phyloP scores from a whole-genome alignment of 169 alveolate species.

The Plasmodium gallinaceum region DNA sequence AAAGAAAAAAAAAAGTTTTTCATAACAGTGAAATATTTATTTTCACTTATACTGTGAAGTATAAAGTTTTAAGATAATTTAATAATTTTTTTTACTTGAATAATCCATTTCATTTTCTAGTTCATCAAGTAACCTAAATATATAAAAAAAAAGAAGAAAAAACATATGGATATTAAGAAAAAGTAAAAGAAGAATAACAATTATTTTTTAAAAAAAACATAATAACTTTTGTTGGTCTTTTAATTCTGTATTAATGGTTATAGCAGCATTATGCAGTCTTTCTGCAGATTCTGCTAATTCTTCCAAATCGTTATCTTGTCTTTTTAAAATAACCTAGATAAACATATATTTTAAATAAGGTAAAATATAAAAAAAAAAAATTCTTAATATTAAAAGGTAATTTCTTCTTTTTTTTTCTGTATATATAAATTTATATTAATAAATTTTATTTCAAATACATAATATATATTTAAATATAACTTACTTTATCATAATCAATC shows the following conservation, averaged over 20 bases:
- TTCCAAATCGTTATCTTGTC: constrained; percentile 82
- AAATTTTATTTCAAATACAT: neutral
- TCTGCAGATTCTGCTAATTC: constrained; percentile 82
- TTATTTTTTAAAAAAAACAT: neutral
- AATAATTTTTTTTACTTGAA: constrained; percentile 36
- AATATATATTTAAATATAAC: neutral
- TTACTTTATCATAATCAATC: constrained; percentile 42
- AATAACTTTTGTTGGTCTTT: constrained; percentile 79
- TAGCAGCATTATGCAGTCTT: constrained; percentile 80
- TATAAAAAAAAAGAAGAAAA: constrained; percentile 7
- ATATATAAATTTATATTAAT: constrained; percentile 2
- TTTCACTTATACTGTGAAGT: too few relatives aligned
- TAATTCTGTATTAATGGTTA: constrained; percentile 81
- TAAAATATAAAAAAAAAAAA: too few relatives aligned
- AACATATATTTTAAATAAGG: neutral
- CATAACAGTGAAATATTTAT: neutral
- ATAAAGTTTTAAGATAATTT: neutral
- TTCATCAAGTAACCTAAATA: constrained; percentile 68
- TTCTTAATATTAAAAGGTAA: neutral
- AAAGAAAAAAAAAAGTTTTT: constrained; percentile 2
- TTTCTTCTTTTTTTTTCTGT: neutral
- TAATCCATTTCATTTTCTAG: constrained; percentile 75
- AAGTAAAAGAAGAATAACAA: neutral
- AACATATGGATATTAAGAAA: neutral
- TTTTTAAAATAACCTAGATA: constrained; percentile 47